Evolutionary conservation across 148 eudicot species (phyloP), one percentile per base, ranked within the genome.

Genomic region (Amaranthus palmeri): DNA sequence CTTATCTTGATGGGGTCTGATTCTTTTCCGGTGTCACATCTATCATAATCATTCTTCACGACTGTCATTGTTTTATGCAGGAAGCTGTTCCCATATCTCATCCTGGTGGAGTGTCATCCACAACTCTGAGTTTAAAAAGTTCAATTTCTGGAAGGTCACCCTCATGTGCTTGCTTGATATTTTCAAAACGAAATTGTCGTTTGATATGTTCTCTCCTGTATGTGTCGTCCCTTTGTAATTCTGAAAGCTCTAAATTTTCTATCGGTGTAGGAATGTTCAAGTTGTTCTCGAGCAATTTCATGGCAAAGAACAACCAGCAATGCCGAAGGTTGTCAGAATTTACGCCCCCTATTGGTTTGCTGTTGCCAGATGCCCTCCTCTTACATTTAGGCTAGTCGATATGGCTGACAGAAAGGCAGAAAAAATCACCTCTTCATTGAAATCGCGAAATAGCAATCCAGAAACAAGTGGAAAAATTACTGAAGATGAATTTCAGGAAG

Each of bases 311-410:
- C 84, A 81, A 63, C 78, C 86, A 40, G 76, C 86, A 70, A 72
- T 83, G 79, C 85, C 90, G 52, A 91, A 82, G 81, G 74, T 77
- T 74, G 79, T 91, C 62, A 82, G 91, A 81, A 81, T 95, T 11
- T 95, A 95, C 82, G 86, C 96, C 48, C 87, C 99, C 17, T 91
- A 84, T 78, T 95, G 99, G 99, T 76, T 95, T 75, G 74, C 92
- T 72, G 78, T 91, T 78, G 80, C 93, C 78, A 81, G 92, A 78
- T 95, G 99, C 69, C 99, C 97, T 10, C 85, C 92, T 46, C 88
- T 95, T 77, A 72, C 79, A 45, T 82, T 88, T 79, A 84, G 85
- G 85, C 84, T 91, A 73, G 70, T 88, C 54, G 81, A 85, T 69
- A 78, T 69, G 65, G 56, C 72, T 48, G 82, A 77, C 41, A 82